phyloP scores from a whole-genome alignment of 1,284 basidiomycete genomes.

The Tausonia pullulans region DNA sequence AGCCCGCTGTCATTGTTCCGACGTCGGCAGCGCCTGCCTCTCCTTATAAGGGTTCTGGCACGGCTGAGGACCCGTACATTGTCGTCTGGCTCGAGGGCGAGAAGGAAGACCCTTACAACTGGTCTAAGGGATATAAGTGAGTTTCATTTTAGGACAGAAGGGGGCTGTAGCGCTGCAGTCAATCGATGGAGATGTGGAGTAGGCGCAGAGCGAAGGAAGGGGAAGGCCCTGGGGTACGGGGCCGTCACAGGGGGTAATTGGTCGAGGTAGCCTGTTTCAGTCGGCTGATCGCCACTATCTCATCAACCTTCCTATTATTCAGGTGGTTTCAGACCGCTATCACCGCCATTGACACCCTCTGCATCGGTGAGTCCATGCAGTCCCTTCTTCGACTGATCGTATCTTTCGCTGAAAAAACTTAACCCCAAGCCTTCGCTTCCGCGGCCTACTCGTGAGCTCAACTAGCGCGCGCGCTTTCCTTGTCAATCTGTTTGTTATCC shows the following conservation, averaged over 20 bases:
- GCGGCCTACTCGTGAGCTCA: slow-evolving; percentile 16
- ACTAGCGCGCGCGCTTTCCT: not conserved
- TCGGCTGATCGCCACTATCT: not conserved
- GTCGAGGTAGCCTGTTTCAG: slow-evolving; percentile 26
- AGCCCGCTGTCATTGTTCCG: not conserved
- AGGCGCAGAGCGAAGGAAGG: too few relatives aligned
- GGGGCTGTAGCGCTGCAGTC: too few relatives aligned
- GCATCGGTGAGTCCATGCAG: slow-evolving; percentile 45
- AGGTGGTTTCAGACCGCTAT: slow-evolving; percentile 24
- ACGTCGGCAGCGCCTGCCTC: not conserved
- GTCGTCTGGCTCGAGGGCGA: slow-evolving; percentile 50
- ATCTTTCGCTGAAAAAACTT: not conserved
- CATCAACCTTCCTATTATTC: not conserved
- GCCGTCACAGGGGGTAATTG: not conserved
- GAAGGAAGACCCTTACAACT: slow-evolving; percentile 53
- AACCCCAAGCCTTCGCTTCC: slow-evolving; percentile 18
- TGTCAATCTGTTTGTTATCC: not conserved
- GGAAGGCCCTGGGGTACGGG: not conserved
- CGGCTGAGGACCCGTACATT: slow-evolving; percentile 43
- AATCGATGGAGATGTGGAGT: not conserved
- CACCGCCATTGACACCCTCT: slow-evolving; percentile 43
- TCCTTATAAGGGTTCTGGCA: slow-evolving; percentile 29
- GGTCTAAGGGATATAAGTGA: slow-evolving; percentile 43
- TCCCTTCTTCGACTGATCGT: not conserved
- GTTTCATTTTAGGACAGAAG: slow-evolving; percentile 3